These are phyloP conservation scores for Glaciozyma antarctica DNA, from an alignment of 768 basidiomycete genomes.

Conservation along the genomic window DNA sequence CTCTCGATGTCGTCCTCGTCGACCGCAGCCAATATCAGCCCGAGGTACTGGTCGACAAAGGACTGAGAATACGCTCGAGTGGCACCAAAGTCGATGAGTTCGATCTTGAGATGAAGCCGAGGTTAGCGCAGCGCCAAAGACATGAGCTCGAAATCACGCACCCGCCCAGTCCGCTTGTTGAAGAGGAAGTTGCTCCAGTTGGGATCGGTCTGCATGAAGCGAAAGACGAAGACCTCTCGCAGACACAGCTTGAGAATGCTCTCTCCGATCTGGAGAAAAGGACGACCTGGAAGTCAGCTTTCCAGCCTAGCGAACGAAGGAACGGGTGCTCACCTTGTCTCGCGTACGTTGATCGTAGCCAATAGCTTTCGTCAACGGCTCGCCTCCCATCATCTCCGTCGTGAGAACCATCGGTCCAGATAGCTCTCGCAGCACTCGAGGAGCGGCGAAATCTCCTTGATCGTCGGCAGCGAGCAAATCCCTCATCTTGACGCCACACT, in stretches of 20 bases:
- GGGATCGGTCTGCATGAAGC: conserved; percentile 95
- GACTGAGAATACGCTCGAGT: conserved; percentile 71
- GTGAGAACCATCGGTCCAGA: conserved; percentile 76
- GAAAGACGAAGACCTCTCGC: conserved; percentile 78
- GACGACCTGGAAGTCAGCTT: neutral
- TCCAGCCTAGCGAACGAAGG: neutral
- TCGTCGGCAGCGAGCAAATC: conserved; percentile 43
- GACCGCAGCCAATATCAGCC: conserved; percentile 71
- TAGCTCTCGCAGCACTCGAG: conserved; percentile 68
- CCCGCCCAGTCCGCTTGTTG: conserved; percentile 58
- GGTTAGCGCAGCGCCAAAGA: neutral
- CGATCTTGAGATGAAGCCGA: conserved; percentile 48
- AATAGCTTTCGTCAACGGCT: conserved; percentile 59
- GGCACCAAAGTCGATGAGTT: conserved; percentile 92
- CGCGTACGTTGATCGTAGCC: conserved; percentile 49
- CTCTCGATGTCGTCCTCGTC: conserved; percentile 58
- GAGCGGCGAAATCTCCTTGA: conserved; percentile 63
- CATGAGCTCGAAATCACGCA: conserved; percentile 34
- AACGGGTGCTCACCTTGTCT: conserved; percentile 52
- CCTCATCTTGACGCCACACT: conserved; percentile 54
- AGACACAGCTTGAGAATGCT: conserved; percentile 76
- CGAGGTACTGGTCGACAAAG: conserved; percentile 82
- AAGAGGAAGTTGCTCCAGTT: conserved; percentile 98
- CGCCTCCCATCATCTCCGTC: conserved; percentile 74
- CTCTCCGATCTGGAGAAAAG: conserved; percentile 58